A percentile compares a stretch with the other conserved stretches of the same genome.
phyloP scores from a whole-genome alignment of 805 yeast genomes.

The Nakazawaea ishiwadae region DNA sequence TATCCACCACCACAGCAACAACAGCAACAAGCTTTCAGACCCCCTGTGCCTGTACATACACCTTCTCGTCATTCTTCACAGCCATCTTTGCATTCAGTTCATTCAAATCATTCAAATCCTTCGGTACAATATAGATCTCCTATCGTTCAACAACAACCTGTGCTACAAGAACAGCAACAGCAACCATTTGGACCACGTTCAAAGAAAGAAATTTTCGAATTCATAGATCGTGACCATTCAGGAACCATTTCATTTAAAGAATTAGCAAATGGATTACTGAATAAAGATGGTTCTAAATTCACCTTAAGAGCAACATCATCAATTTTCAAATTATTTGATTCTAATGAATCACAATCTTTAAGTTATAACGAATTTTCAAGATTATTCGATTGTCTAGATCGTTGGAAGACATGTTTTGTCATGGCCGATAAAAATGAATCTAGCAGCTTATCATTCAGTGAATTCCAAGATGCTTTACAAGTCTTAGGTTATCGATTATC shows the following conservation, averaged over 20 bases:
- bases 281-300: conserved; percentile 8
- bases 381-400: conserved; percentile 10
- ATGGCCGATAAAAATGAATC: conserved; percentile 8
- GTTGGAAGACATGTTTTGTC: conserved; percentile 9
- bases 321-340: conserved; percentile 9
- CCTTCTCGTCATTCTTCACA: conserved; percentile 6
- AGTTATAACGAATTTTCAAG: conserved; percentile 10
- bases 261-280: conserved; percentile 3
- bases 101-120: conserved; percentile 4
- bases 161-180: not conserved
- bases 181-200: conserved; percentile 8
- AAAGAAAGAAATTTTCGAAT: conserved; percentile 7
- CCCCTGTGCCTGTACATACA: not conserved
- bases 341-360: conserved; percentile 3
- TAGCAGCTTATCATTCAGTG: conserved; percentile 10
- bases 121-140: conserved; percentile 1
- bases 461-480: conserved; percentile 16
- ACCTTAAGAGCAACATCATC: not conserved
- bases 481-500: conserved; percentile 14
- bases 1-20: conserved; percentile 11
- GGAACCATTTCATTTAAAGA: conserved; percentile 6
- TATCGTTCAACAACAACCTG: conserved; percentile 1
- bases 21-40: conserved; percentile 6
- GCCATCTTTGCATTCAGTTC: conserved; percentile 3
- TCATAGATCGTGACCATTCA: conserved; percentile 2